Evolutionary conservation across 495 filamentous ascomycete genomes (phyloP).

Genomic region (Penicillium roqueforti): DNA sequence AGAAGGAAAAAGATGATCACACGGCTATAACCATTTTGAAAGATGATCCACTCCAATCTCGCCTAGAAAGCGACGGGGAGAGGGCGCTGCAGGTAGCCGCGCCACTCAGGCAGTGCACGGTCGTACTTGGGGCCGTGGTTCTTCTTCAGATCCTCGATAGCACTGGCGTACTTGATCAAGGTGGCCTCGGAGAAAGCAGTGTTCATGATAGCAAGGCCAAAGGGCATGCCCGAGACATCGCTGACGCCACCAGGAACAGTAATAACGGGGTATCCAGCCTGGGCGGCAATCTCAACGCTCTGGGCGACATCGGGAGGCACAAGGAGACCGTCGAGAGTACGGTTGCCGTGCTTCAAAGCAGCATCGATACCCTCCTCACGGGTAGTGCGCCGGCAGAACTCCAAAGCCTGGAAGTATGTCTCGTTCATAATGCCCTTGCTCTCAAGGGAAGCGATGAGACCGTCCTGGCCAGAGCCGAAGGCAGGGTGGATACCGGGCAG

Average conservation of each 20-base stretch:
- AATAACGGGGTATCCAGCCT: conserved; percentile 65
- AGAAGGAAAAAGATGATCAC: background rate
- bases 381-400: conserved; percentile 53
- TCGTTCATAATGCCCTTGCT: conserved; percentile 59
- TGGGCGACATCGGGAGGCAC: conserved; percentile 65
- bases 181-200: conserved; percentile 61
- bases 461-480: conserved; percentile 67
- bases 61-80: conserved; percentile 43
- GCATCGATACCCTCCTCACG: conserved; percentile 66
- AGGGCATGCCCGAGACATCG: conserved; percentile 59
- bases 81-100: conserved; percentile 47
- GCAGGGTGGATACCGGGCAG: conserved; percentile 57
- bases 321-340: conserved; percentile 55
- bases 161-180: conserved; percentile 61
- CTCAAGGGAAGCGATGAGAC: conserved; percentile 57
- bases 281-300: conserved; percentile 52
- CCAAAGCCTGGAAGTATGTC: conserved; percentile 61
- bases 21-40: background rate
- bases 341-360: conserved; percentile 49
- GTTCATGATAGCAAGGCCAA: conserved; percentile 61
- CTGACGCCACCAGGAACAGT: conserved; percentile 60
- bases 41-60: background rate
- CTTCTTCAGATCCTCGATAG: conserved; percentile 62
- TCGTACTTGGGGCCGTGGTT: conserved; percentile 32
- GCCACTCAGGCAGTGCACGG: conserved; percentile 50